phyloP scores from a whole-genome alignment of 164 flowering plant genomes.

The Vitis cinerea region DNA sequence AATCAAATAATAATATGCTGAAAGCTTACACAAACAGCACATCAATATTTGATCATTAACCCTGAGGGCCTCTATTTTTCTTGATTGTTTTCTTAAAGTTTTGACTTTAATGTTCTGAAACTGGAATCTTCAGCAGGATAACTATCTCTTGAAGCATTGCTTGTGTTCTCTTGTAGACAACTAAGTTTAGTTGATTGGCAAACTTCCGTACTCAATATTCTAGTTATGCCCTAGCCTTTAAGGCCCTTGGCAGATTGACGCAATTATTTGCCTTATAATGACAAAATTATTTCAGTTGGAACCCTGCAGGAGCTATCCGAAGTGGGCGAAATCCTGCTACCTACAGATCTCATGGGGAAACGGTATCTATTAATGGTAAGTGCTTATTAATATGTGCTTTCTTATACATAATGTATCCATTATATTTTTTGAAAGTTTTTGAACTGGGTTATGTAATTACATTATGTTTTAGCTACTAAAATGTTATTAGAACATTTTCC shows the following conservation, averaged over 20 bases:
- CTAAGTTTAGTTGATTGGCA: background rate
- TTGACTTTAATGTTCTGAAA: too few species aligned
- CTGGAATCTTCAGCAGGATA: too few species aligned
- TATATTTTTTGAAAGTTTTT: too few species aligned
- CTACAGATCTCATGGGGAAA: constrained; percentile 65
- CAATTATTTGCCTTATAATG: constrained; percentile 2
- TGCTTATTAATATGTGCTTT: background rate
- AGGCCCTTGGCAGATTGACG: background rate
- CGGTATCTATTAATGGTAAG: constrained; percentile 73
- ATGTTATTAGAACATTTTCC: too few species aligned
- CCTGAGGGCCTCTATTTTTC: background rate
- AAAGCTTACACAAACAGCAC: background rate
- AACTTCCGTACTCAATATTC: background rate
- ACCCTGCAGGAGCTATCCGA: constrained; percentile 92
- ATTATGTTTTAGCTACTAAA: too few species aligned
- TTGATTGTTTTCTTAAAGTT: too few species aligned
- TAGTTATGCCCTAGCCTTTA: background rate
- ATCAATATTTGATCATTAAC: background rate
- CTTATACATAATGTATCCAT: background rate
- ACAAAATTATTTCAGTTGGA: constrained; percentile 69
- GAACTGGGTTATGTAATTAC: too few species aligned
- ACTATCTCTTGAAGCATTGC: too few species aligned
- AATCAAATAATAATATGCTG: background rate
- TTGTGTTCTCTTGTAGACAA: too few species aligned
- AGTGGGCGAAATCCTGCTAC: constrained; percentile 87